A percentile compares a stretch with the other conserved stretches of the same genome.
These are phyloP conservation scores for Yueomyces sp. DNA, from an alignment of 1,139 yeast species.

Conservation along the genomic window DNA sequence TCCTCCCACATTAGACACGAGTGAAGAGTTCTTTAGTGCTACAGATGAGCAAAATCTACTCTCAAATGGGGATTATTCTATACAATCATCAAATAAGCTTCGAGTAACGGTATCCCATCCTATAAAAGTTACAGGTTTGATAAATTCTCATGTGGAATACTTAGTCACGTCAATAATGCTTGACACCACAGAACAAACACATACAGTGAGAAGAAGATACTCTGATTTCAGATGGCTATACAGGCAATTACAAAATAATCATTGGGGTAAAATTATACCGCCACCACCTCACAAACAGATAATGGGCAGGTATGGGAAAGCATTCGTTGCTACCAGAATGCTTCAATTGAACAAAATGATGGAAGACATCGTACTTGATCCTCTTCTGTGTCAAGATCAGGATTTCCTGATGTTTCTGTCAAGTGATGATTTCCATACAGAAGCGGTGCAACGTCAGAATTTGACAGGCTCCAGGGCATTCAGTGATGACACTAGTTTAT, in stretches of 20 bases:
- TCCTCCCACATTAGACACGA: no score
- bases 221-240: constrained; percentile 81
- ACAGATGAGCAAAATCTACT: no score
- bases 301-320: constrained; percentile 78
- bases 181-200: constrained; percentile 25
- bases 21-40: no score
- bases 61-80: no score
- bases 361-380: constrained; percentile 45
- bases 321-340: constrained; percentile 77
- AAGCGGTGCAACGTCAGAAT: constrained; percentile 47
- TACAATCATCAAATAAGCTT: constrained; percentile 23
- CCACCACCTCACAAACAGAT: constrained; percentile 97
- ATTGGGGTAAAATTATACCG: constrained; percentile 86
- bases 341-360: constrained; percentile 85
- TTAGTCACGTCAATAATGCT: constrained; percentile 50
- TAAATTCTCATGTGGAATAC: constrained; percentile 83
- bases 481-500: constrained; percentile 26
- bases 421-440: constrained; percentile 43
- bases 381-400: constrained; percentile 49
- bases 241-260: constrained; percentile 72
- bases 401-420: constrained; percentile 73
- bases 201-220: constrained; percentile 61
- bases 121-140: constrained; percentile 77
- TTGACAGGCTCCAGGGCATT: constrained; percentile 37
- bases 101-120: constrained; percentile 83